Evolutionary conservation across 2,329 filamentous ascomycete genomes (phyloP).

Genomic region (Colletotrichum nymphaeae): DNA sequence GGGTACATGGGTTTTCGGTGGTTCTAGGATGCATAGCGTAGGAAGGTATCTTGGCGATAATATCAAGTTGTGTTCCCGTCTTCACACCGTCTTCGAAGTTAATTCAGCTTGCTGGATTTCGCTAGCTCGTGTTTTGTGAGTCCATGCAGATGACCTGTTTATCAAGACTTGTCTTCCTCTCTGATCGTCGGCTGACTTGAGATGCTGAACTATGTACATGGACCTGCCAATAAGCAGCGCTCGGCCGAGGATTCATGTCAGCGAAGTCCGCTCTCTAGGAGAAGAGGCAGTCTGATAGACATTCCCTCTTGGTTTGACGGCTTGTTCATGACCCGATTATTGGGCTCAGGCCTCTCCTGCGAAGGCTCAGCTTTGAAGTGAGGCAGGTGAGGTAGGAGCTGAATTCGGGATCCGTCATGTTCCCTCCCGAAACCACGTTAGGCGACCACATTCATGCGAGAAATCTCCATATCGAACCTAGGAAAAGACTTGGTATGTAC

Average conservation of each 20-base stretch:
- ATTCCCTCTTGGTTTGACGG: not conserved
- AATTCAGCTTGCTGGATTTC: not conserved
- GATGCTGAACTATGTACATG: not conserved
- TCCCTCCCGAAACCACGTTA: too few species aligned
- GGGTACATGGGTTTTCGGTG: not conserved
- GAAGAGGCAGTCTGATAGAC: not conserved
- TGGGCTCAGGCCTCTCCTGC: too few species aligned
- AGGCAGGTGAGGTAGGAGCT: not conserved
- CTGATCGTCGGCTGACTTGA: not conserved
- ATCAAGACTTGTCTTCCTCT: not conserved
- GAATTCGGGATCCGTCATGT: not conserved
- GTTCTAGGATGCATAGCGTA: slow-evolving; percentile 24
- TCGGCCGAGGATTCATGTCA: not conserved
- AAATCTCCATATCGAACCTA: too few species aligned
- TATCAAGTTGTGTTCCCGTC: not conserved
- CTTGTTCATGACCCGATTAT: not conserved
- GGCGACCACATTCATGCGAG: too few species aligned
- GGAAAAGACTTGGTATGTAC: too few species aligned
- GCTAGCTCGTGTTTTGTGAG: not conserved
- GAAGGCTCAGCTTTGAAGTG: not conserved
- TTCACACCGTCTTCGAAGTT: not conserved
- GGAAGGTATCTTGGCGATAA: slow-evolving; percentile 1
- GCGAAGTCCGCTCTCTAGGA: not conserved
- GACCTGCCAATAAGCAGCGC: not conserved
- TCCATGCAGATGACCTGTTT: not conserved